Evolutionary conservation across 2,329 filamentous ascomycete genomes (phyloP).

Genomic region (Chrysosporium keratinophilum): DNA sequence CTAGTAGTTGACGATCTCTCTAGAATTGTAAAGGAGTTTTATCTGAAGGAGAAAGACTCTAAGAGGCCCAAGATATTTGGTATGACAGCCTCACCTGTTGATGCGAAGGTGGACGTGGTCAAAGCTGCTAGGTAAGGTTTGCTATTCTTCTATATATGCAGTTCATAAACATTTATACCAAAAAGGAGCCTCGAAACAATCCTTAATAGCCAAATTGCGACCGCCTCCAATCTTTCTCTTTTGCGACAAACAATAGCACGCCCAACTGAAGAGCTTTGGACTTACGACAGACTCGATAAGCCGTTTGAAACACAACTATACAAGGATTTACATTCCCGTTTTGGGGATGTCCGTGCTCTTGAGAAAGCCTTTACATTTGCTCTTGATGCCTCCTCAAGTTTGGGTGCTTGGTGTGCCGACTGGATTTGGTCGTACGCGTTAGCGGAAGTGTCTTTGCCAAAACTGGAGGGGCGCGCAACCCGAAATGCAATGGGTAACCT

Average conservation of each 20-base stretch:
- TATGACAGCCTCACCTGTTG: constrained; percentile 94
- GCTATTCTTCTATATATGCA: neutral
- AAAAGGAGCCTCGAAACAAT: constrained; percentile 59
- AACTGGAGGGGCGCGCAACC: constrained; percentile 45
- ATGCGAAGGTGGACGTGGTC: constrained; percentile 63
- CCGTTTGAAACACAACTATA: constrained; percentile 57
- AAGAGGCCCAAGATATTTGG: constrained; percentile 71
- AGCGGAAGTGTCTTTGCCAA: constrained; percentile 50
- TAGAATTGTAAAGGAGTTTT: constrained; percentile 78
- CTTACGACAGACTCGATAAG: constrained; percentile 44
- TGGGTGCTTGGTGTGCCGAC: constrained; percentile 81
- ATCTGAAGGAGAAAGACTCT: constrained; percentile 43
- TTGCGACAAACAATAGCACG: constrained; percentile 49
- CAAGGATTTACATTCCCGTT: constrained; percentile 44
- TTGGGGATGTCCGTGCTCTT: constrained; percentile 45
- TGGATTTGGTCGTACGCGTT: constrained; percentile 65
- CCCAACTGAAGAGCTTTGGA: constrained; percentile 49
- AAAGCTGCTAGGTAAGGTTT: constrained; percentile 48
- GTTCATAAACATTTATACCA: neutral
- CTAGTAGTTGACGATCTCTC: neutral
- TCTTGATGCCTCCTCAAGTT: constrained; percentile 49
- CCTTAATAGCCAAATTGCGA: constrained; percentile 74
- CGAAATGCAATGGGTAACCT: constrained; percentile 11
- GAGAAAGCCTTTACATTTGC: constrained; percentile 50
- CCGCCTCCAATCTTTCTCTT: constrained; percentile 52